Conservation (phyloP, 345 rosid species). For the Pistacia integerrima region DNA sequence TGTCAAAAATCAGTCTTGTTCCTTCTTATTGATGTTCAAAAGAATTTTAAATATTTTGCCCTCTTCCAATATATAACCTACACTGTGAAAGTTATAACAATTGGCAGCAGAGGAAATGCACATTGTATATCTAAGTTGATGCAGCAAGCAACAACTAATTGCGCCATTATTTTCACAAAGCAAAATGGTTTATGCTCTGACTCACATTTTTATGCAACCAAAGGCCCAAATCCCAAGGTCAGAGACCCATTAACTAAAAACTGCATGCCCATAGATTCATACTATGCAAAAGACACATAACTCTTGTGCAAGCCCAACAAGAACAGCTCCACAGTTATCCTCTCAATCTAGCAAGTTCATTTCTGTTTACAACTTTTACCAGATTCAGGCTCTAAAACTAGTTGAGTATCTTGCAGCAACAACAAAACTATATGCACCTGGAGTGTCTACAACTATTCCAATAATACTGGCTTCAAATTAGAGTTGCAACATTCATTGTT, state of each 20-base stretch:
- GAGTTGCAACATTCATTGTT: no score
- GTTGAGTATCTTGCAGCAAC: not conserved
- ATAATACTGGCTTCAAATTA: no score
- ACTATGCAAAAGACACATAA: not conserved
- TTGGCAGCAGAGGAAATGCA: not conserved
- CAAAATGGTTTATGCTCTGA: not conserved
- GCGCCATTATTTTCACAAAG: not conserved
- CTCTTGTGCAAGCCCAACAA: not conserved
- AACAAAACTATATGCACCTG: no score
- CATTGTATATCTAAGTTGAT: not conserved
- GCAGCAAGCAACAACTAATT: not conserved
- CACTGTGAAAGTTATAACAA: not conserved
- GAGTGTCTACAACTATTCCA: no score
- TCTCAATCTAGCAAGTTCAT: not conserved
- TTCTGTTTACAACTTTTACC: not conserved
- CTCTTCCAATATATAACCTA: not conserved
- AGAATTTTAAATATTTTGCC: not conserved
- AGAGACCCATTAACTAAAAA: not conserved
- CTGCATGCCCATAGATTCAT: not conserved
- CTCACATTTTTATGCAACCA: not conserved
- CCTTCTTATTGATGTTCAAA: not conserved
- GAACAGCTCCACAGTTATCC: not conserved
- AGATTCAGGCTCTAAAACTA: not conserved
- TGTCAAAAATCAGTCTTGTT: not conserved
- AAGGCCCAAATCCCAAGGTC: not conserved